These are phyloP conservation scores for Pseudocercospora musae DNA, from an alignment of 2,329 filamentous ascomycete species.

Conservation along the genomic window DNA sequence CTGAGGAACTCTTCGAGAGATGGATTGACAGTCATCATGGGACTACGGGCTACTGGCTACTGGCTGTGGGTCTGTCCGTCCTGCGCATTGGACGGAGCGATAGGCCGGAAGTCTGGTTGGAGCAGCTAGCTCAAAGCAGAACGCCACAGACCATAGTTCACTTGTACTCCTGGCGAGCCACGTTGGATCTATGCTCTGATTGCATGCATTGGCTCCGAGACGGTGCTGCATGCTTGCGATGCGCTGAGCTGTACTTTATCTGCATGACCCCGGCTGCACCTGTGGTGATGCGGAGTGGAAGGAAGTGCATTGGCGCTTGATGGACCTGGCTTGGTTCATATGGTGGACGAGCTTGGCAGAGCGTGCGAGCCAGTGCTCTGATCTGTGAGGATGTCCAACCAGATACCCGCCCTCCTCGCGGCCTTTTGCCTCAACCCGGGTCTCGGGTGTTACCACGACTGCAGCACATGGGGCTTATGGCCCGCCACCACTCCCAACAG, in stretches of 20 bases:
- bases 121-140: background rate
- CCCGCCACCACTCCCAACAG: background rate
- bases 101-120: background rate
- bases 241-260: background rate
- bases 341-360: constrained; percentile 1
- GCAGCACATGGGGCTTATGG: background rate
- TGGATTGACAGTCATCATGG: background rate
- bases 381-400: background rate
- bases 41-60: too few species aligned
- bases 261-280: background rate
- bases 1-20: background rate
- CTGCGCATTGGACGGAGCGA: background rate
- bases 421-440: background rate
- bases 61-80: constrained; percentile 1
- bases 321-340: background rate
- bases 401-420: background rate
- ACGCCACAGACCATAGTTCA: constrained; percentile 1
- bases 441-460: background rate
- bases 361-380: background rate
- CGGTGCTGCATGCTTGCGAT: background rate
- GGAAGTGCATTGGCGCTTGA: background rate
- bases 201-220: background rate
- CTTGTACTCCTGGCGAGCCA: background rate
- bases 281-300: background rate
- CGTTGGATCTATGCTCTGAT: background rate